phyloP scores from a whole-genome alignment of 1,139 yeast genomes.

The Ogataea hybrid region DNA sequence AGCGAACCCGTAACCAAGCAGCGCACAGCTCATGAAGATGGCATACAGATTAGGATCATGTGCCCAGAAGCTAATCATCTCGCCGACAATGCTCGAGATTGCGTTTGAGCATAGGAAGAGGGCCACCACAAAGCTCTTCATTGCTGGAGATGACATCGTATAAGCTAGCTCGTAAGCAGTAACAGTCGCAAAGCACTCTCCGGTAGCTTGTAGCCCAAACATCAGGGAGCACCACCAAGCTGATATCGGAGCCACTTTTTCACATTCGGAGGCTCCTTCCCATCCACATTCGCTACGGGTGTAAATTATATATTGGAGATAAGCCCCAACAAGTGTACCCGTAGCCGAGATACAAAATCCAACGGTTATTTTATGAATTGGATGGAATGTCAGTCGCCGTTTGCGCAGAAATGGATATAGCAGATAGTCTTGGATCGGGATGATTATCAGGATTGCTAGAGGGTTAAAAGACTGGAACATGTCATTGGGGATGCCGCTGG shows the following conservation, averaged over 20 bases:
- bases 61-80: conserved; percentile 26
- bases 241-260: conserved; percentile 47
- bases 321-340: conserved; percentile 79
- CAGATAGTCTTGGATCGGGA: conserved; percentile 59
- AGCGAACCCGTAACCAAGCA: conserved; percentile 19
- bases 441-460: conserved; percentile 58
- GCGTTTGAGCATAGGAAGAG: conserved; percentile 61
- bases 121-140: conserved; percentile 70
- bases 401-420: conserved; percentile 61
- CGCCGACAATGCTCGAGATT: conserved; percentile 53
- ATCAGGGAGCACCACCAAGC: conserved; percentile 55
- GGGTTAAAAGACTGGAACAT: conserved; percentile 68
- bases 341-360: conserved; percentile 74
- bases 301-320: conserved; percentile 74
- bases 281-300: conserved; percentile 75
- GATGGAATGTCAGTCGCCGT: conserved; percentile 53
- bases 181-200: conserved; percentile 68
- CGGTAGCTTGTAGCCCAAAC: conserved; percentile 57
- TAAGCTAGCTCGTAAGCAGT: conserved; percentile 73
- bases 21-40: conserved; percentile 23
- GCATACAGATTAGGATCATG: conserved; percentile 26
- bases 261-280: conserved; percentile 48
- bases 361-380: conserved; percentile 69
- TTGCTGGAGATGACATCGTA: conserved; percentile 62
- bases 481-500: conserved; percentile 71